phyloP scores from a whole-genome alignment of 345 rosid species.

The Acer campestre region DNA sequence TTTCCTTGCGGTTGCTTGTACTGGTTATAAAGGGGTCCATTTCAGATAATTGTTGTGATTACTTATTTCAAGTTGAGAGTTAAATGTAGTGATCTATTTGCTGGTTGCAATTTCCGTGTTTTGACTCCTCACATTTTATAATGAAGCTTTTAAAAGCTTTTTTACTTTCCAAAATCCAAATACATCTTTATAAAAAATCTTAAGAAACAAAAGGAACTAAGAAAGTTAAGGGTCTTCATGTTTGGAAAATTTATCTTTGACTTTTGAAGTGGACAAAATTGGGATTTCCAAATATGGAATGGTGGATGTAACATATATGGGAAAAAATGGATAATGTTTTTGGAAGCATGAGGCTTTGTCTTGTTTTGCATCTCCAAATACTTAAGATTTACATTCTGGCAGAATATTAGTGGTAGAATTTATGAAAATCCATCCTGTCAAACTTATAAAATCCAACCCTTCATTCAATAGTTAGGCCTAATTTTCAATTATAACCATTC shows the following conservation, averaged over 20 bases:
- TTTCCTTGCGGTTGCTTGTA: conserved; percentile 15
- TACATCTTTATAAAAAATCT: background rate
- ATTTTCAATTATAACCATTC: background rate
- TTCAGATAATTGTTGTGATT: background rate
- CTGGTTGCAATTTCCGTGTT: background rate
- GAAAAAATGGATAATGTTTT: background rate
- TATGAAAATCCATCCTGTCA: background rate
- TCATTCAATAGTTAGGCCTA: conserved; percentile 6
- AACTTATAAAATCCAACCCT: background rate
- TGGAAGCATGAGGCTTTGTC: conserved; percentile 14
- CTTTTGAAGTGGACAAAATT: background rate
- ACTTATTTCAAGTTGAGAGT: background rate
- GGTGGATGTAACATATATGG: background rate
- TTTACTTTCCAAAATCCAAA: background rate
- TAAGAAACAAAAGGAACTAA: background rate
- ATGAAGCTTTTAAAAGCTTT: background rate
- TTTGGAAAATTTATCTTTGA: background rate
- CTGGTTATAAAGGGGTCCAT: background rate
- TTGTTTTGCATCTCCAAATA: background rate
- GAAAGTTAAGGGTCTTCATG: background rate
- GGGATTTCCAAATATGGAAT: background rate
- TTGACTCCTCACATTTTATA: background rate
- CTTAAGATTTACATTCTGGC: conserved; percentile 5
- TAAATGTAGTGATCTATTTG: background rate
- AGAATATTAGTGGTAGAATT: conserved; percentile 3